These are phyloP conservation scores for Aspergillus latus DNA, from an alignment of 2,329 filamentous ascomycete species.

Conservation along the genomic window DNA sequence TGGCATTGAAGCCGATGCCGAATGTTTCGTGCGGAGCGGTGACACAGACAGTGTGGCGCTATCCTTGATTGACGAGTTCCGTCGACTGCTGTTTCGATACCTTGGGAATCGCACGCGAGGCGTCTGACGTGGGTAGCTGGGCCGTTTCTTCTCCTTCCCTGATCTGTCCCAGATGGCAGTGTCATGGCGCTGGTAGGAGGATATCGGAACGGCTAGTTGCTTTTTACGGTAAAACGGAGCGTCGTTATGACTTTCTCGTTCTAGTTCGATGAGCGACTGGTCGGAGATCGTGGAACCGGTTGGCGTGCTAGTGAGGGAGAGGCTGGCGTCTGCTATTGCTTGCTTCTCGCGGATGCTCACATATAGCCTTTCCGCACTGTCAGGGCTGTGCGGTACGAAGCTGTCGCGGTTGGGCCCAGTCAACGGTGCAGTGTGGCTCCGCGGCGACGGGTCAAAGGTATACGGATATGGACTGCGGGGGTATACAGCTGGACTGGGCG, in stretches of 20 bases:
- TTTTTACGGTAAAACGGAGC: conserved; percentile 12
- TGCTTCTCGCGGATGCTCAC: background rate
- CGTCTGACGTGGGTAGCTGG: conserved; percentile 20
- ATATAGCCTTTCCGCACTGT: background rate
- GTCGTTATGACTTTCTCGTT: conserved; percentile 3
- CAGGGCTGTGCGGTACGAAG: background rate
- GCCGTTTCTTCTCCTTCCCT: conserved; percentile 27
- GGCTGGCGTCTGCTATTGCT: background rate
- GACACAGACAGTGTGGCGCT: conserved; percentile 4
- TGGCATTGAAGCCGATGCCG: background rate
- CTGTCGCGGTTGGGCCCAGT: background rate
- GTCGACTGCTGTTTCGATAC: conserved; percentile 12
- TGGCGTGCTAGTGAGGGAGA: conserved; percentile 17
- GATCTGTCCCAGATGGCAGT: conserved; percentile 36
- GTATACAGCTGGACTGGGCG: conserved; percentile 10
- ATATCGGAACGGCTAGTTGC: conserved; percentile 36
- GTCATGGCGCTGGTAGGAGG: conserved; percentile 40
- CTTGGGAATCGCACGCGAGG: conserved; percentile 24
- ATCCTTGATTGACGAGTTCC: background rate
- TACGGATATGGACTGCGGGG: conserved; percentile 4
- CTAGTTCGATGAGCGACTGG: conserved; percentile 1
- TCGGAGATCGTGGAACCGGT: conserved; percentile 18
- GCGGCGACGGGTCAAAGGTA: background rate
- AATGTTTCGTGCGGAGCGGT: conserved; percentile 1
- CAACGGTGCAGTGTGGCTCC: conserved; percentile 16